phyloP scores from a whole-genome alignment of 306 rosid species.

The Prunus padus region DNA sequence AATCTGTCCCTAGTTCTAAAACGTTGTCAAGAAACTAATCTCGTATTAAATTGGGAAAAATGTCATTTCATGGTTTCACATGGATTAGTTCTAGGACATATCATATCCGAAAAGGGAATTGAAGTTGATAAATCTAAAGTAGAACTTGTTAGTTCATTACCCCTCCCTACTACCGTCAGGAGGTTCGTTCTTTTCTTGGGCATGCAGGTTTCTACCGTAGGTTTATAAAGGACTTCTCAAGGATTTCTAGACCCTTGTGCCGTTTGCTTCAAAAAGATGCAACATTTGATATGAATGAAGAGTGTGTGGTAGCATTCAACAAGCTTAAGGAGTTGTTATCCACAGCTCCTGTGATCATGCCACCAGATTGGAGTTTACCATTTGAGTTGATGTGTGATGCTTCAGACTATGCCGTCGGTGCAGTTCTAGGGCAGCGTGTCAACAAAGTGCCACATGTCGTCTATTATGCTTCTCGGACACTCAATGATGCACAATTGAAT shows the following conservation, averaged over 20 bases:
- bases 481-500: background rate
- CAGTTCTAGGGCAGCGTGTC: background rate
- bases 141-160: background rate
- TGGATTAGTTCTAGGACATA: background rate
- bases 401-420: background rate
- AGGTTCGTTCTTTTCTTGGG: background rate
- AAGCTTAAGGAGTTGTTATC: background rate
- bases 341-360: background rate
- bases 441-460: background rate
- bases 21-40: background rate
- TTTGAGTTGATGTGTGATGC: background rate
- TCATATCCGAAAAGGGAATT: background rate
- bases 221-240: background rate
- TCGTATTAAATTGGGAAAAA: background rate
- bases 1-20: background rate
- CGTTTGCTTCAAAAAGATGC: background rate
- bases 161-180: background rate
- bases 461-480: background rate
- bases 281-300: slow-evolving; percentile 4
- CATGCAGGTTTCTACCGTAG: background rate
- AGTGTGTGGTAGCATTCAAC: background rate
- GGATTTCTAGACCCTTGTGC: background rate
- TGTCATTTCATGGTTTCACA: background rate
- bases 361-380: background rate
- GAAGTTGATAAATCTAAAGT: slow-evolving; percentile 1